Conservation (phyloP, 179 eudicot genomes). For the Heliamphora pulchella region DNA sequence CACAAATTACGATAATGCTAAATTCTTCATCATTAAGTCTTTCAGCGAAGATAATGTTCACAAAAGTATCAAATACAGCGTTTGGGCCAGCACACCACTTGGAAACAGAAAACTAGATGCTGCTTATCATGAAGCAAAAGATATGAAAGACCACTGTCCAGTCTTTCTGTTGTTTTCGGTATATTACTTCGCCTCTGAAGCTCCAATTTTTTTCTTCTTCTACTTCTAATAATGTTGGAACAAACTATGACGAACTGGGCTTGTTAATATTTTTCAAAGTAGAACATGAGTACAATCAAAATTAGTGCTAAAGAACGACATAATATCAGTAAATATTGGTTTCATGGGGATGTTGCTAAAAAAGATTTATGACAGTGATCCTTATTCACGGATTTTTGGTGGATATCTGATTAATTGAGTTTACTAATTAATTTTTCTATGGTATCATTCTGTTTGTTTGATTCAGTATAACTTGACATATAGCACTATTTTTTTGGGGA, state of each 20-base stretch:
- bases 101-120: slow-evolving; percentile 90
- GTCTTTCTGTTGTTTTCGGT: slow-evolving; percentile 92
- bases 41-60: slow-evolving; percentile 97
- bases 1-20: slow-evolving; percentile 71
- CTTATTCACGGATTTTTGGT: background rate
- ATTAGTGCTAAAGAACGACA: background rate
- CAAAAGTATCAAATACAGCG: slow-evolving; percentile 76
- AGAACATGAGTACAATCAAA: background rate
- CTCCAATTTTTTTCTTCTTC: background rate
- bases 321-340: background rate
- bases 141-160: slow-evolving; percentile 55
- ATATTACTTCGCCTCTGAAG: slow-evolving; percentile 23
- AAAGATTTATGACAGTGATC: background rate
- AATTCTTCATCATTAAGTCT: slow-evolving; percentile 85
- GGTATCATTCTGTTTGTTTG: background rate
- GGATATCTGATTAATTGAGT: background rate
- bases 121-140: slow-evolving; percentile 78
- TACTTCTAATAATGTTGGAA: background rate
- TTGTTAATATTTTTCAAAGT: background rate
- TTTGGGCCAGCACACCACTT: slow-evolving; percentile 96
- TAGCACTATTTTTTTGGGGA: no score
- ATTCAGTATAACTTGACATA: no score
- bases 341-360: background rate
- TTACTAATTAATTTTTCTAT: background rate
- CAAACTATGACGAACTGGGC: background rate